These are phyloP conservation scores for Zasmidium citrigriseum DNA, from an alignment of 2,329 filamentous ascomycete species.

Conservation along the genomic window DNA sequence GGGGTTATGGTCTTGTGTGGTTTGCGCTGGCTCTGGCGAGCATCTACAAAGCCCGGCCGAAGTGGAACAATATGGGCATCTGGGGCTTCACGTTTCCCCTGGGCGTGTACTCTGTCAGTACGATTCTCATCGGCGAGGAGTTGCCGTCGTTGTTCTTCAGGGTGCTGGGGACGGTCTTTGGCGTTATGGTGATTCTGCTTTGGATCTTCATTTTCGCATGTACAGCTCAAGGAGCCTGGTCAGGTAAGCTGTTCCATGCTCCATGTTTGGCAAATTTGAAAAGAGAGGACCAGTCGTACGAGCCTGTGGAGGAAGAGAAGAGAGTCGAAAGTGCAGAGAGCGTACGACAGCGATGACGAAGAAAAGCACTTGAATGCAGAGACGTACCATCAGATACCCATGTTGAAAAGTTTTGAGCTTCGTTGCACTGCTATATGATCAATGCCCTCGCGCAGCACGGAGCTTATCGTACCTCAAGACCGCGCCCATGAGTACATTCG, in stretches of 20 bases:
- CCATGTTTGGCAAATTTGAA: conserved; percentile 22
- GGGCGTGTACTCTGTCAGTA: conserved; percentile 56
- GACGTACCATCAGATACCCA: no score
- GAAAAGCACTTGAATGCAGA: neutral
- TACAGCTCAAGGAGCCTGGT: conserved; percentile 18
- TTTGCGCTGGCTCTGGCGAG: conserved; percentile 50
- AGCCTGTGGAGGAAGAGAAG: conserved; percentile 18
- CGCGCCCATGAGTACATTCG: conserved; percentile 53
- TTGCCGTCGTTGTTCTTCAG: conserved; percentile 57
- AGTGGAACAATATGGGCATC: conserved; percentile 65
- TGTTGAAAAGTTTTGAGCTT: no score
- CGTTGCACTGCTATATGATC: neutral
- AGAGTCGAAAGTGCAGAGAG: conserved; percentile 2
- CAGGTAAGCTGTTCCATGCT: conserved; percentile 19
- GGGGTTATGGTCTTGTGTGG: conserved; percentile 55
- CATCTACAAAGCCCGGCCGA: conserved; percentile 43
- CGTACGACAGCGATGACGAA: neutral
- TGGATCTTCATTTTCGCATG: conserved; percentile 45
- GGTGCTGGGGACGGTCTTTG: conserved; percentile 57
- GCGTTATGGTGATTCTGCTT: conserved; percentile 51
- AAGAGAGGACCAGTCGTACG: conserved; percentile 6
- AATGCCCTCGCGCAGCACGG: neutral
- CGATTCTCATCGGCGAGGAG: conserved; percentile 50
- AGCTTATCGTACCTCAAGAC: conserved; percentile 52
- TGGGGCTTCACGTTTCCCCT: conserved; percentile 61